Evolutionary conservation across 108 stramenopile species (phyloP).

Genomic region (Pseudonitzschia pungens): DNA sequence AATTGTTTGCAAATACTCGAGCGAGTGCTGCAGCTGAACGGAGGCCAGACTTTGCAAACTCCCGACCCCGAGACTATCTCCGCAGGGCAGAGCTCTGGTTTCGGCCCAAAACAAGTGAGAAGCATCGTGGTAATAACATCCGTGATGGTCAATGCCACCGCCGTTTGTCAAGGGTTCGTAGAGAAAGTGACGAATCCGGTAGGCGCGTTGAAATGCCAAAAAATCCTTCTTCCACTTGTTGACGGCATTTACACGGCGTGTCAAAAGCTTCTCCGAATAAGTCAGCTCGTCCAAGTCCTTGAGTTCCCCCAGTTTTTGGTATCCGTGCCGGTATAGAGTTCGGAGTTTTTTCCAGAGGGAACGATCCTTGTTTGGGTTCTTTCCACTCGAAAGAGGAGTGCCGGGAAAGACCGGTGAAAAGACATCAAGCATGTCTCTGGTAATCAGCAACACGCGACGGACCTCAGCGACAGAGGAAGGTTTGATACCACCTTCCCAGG

Average conservation of each 20-base stretch:
- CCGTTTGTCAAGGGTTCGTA: not conserved
- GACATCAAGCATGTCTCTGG: conserved; percentile 16
- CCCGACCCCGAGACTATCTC: not conserved
- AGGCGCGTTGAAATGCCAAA: not conserved
- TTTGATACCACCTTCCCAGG: not conserved
- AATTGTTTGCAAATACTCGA: not conserved
- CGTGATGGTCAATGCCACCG: not conserved
- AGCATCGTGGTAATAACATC: conserved; percentile 7
- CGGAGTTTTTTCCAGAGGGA: conserved; percentile 10
- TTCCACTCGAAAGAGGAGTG: conserved; percentile 1
- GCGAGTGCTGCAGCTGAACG: conserved; percentile 1
- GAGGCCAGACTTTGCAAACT: not conserved
- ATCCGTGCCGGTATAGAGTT: not conserved
- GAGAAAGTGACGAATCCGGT: not conserved
- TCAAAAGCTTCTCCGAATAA: not conserved
- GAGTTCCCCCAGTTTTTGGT: not conserved
- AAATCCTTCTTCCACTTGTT: conserved; percentile 5
- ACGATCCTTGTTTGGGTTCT: not conserved
- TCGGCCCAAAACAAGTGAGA: conserved; percentile 16
- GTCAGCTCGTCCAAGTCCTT: conserved; percentile 5
- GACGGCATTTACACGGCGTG: not conserved
- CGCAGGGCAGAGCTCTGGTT: conserved; percentile 6
- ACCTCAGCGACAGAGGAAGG: not conserved
- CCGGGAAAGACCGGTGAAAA: conserved; percentile 20
- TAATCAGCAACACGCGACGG: conserved; percentile 1